A percentile compares a stretch with the other conserved stretches of the same genome.
phyloP scores from a whole-genome alignment of 768 basidiomycete species.

The Dendrothele bispora region DNA sequence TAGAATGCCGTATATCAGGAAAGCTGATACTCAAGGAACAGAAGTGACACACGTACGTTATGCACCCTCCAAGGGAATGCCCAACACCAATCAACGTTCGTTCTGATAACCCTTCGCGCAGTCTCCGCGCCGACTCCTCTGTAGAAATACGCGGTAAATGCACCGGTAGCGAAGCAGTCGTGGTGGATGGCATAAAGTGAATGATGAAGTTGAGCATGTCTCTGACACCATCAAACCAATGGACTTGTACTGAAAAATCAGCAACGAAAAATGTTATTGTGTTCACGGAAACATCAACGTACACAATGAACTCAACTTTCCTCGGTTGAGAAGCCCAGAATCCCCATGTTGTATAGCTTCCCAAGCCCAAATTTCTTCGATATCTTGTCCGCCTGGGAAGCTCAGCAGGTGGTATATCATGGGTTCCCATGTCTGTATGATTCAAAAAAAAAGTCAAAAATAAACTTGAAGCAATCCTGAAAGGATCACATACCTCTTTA shows the following conservation, averaged over 20 bases:
- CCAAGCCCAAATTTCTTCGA: conserved; percentile 79
- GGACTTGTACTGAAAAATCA: conserved; percentile 43
- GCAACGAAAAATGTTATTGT: neutral
- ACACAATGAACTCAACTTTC: conserved; percentile 59
- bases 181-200: conserved; percentile 62
- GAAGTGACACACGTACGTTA: conserved; percentile 57
- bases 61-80: conserved; percentile 84
- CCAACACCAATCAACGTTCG: conserved; percentile 69
- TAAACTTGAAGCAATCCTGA: neutral
- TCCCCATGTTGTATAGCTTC: conserved; percentile 88
- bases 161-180: conserved; percentile 42
- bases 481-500: too few relatives aligned
- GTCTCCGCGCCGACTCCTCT: conserved; percentile 41
- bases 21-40: neutral
- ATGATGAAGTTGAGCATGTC: conserved; percentile 79
- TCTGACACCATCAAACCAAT: conserved; percentile 76
- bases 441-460: neutral
- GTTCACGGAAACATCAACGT: conserved; percentile 38
- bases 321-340: conserved; percentile 66
- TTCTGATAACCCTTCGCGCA: conserved; percentile 47
- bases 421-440: conserved; percentile 75
- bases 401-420: conserved; percentile 53
- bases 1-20: conserved; percentile 23
- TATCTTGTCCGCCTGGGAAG: conserved; percentile 29
- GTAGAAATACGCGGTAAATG: conserved; percentile 51